Evolutionary conservation across 192 early-diverging fungal genomes (phyloP), one percentile per base, ranked within the genome.

Genomic region (Polychytrium aggregatum): DNA sequence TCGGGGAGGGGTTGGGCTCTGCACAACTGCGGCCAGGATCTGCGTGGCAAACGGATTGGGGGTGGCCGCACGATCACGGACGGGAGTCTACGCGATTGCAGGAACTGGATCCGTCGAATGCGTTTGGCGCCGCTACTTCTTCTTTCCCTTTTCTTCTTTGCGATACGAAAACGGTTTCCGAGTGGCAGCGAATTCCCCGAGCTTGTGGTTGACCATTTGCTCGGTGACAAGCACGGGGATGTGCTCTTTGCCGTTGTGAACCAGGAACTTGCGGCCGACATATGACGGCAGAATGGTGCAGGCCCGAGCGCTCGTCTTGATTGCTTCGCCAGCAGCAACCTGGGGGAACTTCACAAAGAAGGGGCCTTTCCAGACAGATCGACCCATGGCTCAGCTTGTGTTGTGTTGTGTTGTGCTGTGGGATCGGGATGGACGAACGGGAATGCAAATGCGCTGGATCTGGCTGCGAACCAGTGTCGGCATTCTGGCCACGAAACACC

Each of bases 201-300:
- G 67, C 61, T 92, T 94, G 62, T 82, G 83, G 13, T 88, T 87
- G 50, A 97, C 82, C 90, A 94, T 97, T 43, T 88, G 83, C 68
- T 94, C 90, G 3, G 78, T 86, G 22, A 97, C 72, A 9, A 70
- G 59, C 20, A 97, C 77, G 5, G 89, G 87, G 14, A 85, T 36
- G 67, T 89, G 93, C 41, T 77, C 69, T 41, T 92, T 94, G 52
- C 92, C 92, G 64, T 93, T 97, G 69, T 97, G 90, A 18, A 96
- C 83, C 56, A 83, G 59, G 65, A 96, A 92, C 63, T 81, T 83
- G 29, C 82, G 72, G 29, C 88, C 88, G 42, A 97, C 81, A 63
- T 87, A 84, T 43, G 81, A 64, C n/a, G 92, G 88, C 54, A 92
- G 68, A 59, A 97, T 91, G 9, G 90, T 93, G 60, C 83, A 82